phyloP scores from a whole-genome alignment of 768 basidiomycete species.

The Tulasnella sp. region DNA sequence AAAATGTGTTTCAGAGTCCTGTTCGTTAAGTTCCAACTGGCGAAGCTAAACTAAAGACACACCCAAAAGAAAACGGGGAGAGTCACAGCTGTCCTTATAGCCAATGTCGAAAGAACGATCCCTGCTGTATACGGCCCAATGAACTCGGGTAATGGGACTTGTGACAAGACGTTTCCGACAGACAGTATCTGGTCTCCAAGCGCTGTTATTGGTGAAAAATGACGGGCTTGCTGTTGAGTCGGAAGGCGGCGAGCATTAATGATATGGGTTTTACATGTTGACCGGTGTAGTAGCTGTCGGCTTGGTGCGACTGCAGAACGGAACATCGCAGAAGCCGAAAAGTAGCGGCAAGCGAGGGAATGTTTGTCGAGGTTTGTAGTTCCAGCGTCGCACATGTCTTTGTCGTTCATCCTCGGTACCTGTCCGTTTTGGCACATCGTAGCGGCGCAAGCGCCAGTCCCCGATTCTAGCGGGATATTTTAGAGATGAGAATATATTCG shows the following conservation, averaged over 20 bases:
- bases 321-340: neutral
- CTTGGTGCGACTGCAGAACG: neutral
- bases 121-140: conserved; percentile 12
- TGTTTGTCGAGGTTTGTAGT: neutral
- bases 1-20: neutral
- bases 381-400: neutral
- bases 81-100: conserved; percentile 10
- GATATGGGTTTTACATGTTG: neutral
- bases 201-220: conserved; percentile 6
- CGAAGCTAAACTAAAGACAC: neutral
- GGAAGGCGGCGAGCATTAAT: neutral
- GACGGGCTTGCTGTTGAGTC: neutral
- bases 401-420: no score
- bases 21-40: neutral
- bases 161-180: neutral
- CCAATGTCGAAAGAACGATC: conserved; percentile 7
- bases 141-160: conserved; percentile 6
- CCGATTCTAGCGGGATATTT: no score
- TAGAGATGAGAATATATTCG: no score
- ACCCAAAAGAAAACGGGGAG: conserved; percentile 13
- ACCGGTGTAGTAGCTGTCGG: neutral
- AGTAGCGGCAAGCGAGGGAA: neutral
- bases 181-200: conserved; percentile 2
- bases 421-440: no score
- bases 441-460: no score